Evolutionary conservation across 2,329 filamentous ascomycete species (phyloP).

Genomic region (Scleromitrula shiraiana): DNA sequence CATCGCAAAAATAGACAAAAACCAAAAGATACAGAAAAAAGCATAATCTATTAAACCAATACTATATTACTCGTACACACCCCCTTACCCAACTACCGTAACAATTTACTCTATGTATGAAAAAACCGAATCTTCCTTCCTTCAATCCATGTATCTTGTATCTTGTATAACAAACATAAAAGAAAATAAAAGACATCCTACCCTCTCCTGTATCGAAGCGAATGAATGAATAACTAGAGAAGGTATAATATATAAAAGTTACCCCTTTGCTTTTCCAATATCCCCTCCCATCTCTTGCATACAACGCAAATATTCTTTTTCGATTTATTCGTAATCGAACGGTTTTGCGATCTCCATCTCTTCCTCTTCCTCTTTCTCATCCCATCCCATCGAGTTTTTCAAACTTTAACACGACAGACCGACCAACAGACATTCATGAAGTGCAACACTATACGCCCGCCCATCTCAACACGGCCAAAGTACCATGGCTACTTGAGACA

Average conservation of each 20-base stretch:
- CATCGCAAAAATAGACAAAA: neutral
- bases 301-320: neutral
- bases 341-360: no score
- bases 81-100: neutral
- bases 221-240: neutral
- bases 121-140: neutral
- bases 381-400: no score
- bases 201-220: neutral
- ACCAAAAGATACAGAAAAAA: constrained; percentile 10
- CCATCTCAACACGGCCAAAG: no score
- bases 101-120: no score
- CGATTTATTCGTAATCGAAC: no score
- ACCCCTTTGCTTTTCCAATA: neutral
- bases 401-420: no score
- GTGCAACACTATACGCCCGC: neutral
- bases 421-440: no score
- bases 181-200: neutral
- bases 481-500: no score
- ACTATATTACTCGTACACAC: neutral
- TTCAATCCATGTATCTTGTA: neutral
- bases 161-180: neutral
- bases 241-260: neutral
- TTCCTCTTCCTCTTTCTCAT: no score
- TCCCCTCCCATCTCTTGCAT: neutral
- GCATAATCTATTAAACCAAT: neutral